Evolutionary conservation across 179 eudicot genomes (phyloP).

Genomic region (Silene noctiflora): DNA sequence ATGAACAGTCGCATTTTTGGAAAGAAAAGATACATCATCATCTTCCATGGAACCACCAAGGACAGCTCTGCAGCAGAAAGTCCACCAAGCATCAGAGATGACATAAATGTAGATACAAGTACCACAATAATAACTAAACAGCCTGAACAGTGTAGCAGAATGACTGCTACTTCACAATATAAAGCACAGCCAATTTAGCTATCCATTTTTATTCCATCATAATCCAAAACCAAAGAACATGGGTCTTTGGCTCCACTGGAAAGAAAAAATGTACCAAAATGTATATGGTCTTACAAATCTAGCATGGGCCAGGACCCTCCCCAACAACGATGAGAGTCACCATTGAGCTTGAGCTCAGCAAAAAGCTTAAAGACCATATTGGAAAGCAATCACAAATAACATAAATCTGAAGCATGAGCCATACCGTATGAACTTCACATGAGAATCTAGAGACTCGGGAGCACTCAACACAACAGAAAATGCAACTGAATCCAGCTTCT

Average conservation of each 20-base stretch:
- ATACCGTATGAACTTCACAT: conserved; percentile 62
- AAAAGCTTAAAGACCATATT: conserved; percentile 1
- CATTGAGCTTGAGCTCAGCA: neutral
- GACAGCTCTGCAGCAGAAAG: conserved; percentile 56
- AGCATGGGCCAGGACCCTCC: neutral
- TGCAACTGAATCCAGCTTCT: conserved; percentile 67
- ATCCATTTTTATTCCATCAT: neutral
- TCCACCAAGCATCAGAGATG: conserved; percentile 1
- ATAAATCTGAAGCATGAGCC: conserved; percentile 15
- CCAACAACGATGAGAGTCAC: neutral
- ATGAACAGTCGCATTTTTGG: conserved; percentile 42
- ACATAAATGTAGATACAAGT: neutral
- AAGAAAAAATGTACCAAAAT: neutral
- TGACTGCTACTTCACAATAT: neutral
- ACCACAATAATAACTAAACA: neutral
- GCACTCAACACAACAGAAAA: conserved; percentile 40
- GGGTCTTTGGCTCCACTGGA: neutral
- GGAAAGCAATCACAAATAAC: neutral
- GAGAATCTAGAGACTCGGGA: conserved; percentile 38
- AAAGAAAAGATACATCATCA: conserved; percentile 52
- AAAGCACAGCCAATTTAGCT: neutral
- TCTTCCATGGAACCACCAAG: conserved; percentile 60
- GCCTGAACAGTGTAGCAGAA: neutral
- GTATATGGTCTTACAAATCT: too few relatives aligned
- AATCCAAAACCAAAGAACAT: neutral